These are phyloP conservation scores for Amanita polypyramis DNA, from an alignment of 768 basidiomycete species.

Conservation along the genomic window DNA sequence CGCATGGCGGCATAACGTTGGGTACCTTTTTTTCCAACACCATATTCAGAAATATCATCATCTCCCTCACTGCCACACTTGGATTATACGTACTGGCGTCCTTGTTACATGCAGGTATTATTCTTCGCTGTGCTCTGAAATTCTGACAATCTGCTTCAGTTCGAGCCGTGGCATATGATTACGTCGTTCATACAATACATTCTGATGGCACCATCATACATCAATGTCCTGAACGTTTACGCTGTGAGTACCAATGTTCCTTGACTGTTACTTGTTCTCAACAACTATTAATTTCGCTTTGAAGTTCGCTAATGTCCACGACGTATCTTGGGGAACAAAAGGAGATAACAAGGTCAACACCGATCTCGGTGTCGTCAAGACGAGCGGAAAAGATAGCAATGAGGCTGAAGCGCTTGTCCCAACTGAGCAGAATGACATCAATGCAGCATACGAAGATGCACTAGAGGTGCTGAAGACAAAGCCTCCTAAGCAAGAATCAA, in stretches of 20 bases:
- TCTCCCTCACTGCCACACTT: constrained; percentile 79
- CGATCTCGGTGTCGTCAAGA: constrained; percentile 76
- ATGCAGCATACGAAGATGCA: constrained; percentile 87
- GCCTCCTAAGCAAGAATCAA: constrained; percentile 60
- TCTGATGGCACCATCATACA: constrained; percentile 89
- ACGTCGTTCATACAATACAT: constrained; percentile 92
- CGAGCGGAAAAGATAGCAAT: constrained; percentile 48
- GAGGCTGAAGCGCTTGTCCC: constrained; percentile 85
- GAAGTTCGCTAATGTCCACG: constrained; percentile 81
- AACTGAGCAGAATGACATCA: constrained; percentile 80
- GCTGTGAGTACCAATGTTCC: constrained; percentile 33
- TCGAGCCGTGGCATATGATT: constrained; percentile 98
- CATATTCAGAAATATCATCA: constrained; percentile 77
- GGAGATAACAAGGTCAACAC: constrained; percentile 81
- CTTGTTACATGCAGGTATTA: constrained; percentile 68
- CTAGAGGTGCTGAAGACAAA: constrained; percentile 72
- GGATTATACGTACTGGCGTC: constrained; percentile 83
- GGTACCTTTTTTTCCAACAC: constrained; percentile 62
- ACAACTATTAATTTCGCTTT: not conserved
- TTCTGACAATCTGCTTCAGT: constrained; percentile 28
- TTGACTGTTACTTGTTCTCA: not conserved
- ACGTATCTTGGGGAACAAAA: constrained; percentile 94
- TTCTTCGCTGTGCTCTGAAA: not conserved
- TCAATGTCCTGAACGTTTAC: constrained; percentile 88
- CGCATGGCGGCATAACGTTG: constrained; percentile 36